Conservation (phyloP, 164 flowering plant species). For the Vitis vinifera region DNA sequence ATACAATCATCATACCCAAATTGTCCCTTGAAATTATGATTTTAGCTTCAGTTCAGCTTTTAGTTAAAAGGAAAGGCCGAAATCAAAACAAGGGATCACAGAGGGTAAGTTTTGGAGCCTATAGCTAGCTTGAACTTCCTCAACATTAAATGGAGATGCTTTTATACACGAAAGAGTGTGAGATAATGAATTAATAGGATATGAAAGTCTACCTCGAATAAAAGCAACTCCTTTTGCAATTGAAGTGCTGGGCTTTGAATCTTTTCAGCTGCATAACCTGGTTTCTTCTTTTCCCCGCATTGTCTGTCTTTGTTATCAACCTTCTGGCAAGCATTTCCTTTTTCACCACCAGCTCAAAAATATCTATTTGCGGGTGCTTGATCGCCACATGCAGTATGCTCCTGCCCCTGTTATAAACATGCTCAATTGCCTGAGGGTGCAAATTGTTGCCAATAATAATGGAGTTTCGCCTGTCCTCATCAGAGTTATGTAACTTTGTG, state of each 20-base stretch:
- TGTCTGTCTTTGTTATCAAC: background rate
- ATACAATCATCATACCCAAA: too few relatives aligned
- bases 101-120: too few relatives aligned
- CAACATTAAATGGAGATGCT: background rate
- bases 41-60: too few relatives aligned
- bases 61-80: too few relatives aligned
- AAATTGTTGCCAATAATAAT: constrained; percentile 6
- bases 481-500: background rate
- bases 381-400: constrained; percentile 18
- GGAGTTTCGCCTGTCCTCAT: constrained; percentile 6
- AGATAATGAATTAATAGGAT: background rate
- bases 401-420: background rate
- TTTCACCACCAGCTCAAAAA: background rate
- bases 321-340: background rate
- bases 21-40: too few relatives aligned
- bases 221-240: constrained; percentile 13
- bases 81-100: too few relatives aligned
- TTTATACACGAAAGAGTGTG: too few relatives aligned
- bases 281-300: background rate
- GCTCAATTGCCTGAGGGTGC: constrained; percentile 13
- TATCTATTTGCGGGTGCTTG: constrained; percentile 1
- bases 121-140: background rate
- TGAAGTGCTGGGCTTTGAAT: background rate
- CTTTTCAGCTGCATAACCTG: background rate
- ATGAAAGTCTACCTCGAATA: constrained; percentile 6